Conservation (phyloP, 441 rosid species). For the Gossypium lobatum region DNA sequence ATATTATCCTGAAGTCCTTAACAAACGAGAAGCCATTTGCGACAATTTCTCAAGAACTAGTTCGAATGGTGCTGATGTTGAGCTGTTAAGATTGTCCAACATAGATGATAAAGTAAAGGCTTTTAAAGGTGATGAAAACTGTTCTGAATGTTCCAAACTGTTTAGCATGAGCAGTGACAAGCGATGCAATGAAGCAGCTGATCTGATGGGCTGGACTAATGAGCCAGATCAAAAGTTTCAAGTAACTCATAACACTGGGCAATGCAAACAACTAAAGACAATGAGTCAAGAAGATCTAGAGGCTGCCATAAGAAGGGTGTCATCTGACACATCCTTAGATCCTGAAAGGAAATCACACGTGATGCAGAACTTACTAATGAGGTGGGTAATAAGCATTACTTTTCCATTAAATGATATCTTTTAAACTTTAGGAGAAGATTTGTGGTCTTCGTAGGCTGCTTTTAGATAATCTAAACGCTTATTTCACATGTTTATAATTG, state of each 20-base stretch:
- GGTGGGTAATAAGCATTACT: conserved; percentile 37
- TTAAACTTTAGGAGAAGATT: background rate
- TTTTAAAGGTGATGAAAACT: conserved; percentile 22
- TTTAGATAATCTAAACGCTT: background rate
- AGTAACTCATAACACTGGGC: conserved; percentile 24
- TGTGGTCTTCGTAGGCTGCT: background rate
- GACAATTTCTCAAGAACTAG: conserved; percentile 18
- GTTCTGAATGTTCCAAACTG: conserved; percentile 28
- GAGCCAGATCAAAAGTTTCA: conserved; percentile 22
- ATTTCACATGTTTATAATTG: background rate
- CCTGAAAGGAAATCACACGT: conserved; percentile 54
- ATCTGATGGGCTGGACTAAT: conserved; percentile 7
- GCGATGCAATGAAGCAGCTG: conserved; percentile 25
- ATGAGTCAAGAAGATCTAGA: conserved; percentile 59
- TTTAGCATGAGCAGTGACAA: conserved; percentile 22
- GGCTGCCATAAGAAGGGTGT: conserved; percentile 57
- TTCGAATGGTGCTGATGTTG: conserved; percentile 16
- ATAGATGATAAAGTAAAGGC: conserved; percentile 21
- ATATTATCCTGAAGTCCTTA: conserved; percentile 43
- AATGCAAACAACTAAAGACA: conserved; percentile 31
- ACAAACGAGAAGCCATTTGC: conserved; percentile 21
- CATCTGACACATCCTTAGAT: conserved; percentile 67
- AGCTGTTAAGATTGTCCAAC: conserved; percentile 21
- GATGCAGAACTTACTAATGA: conserved; percentile 72
- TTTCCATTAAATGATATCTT: conserved; percentile 1